Conservation (phyloP, 306 rosid species). For the Acacia confusa region DNA sequence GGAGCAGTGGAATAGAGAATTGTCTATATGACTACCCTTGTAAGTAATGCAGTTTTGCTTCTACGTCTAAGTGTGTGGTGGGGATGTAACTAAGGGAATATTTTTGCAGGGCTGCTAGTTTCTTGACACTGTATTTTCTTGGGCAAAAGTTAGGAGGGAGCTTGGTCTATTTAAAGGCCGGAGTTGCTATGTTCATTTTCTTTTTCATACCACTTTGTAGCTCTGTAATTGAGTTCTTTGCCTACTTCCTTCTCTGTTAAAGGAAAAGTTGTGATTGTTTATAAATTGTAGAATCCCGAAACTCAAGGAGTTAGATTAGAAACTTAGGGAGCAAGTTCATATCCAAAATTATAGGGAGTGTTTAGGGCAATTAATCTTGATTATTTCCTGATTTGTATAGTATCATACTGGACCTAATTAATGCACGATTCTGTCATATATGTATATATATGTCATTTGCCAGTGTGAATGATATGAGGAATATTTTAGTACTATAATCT, state of each 20-base stretch:
- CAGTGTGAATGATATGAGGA: no score
- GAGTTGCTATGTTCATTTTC: not conserved
- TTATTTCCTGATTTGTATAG: no score
- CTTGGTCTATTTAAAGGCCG: not conserved
- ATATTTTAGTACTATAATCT: no score
- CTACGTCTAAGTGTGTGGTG: not conserved
- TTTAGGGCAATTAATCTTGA: no score
- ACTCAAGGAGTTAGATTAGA: no score
- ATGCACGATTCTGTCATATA: no score
- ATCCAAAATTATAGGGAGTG: no score
- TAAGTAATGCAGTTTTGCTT: not conserved
- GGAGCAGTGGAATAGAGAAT: not conserved
- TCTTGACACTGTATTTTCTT: not conserved
- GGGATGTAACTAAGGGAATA: not conserved
- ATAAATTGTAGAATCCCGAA: no score
- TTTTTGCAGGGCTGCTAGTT: not conserved
- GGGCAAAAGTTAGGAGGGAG: not conserved
- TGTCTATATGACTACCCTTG: not conserved
- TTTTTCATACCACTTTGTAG: not conserved
- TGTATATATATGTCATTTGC: no score
- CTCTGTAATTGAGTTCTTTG: not conserved
- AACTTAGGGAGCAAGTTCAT: no score
- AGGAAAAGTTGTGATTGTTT: not conserved
- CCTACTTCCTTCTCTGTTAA: not conserved
- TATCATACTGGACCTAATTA: no score